Conservation (phyloP, 2,329 filamentous ascomycete genomes). For the Nothophoma quercina region DNA sequence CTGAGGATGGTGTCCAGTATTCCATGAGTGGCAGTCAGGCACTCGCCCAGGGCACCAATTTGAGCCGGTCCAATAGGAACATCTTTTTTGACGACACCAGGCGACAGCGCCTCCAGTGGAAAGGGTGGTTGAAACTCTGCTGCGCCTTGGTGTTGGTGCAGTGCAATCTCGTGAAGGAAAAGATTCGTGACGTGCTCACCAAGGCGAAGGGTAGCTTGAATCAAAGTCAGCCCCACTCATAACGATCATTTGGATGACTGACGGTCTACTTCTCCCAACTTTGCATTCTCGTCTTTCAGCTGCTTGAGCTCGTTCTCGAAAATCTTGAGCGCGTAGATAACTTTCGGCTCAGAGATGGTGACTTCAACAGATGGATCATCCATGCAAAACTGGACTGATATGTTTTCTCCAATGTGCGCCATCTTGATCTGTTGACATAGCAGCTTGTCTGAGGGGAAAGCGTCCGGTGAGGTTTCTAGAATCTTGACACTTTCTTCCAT, state of each 20-base stretch:
- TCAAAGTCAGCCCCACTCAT: no score
- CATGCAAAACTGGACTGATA: conserved; percentile 65
- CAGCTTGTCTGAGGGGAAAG: conserved; percentile 63
- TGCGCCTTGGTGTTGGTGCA: conserved; percentile 54
- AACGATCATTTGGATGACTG: no score
- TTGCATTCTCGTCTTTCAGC: conserved; percentile 46
- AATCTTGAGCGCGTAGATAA: conserved; percentile 62
- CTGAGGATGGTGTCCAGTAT: conserved; percentile 59
- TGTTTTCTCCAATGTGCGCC: conserved; percentile 65
- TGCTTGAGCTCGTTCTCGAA: conserved; percentile 60
- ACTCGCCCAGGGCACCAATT: conserved; percentile 57
- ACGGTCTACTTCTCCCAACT: conserved; percentile 49
- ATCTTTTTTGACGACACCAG: conserved; percentile 50
- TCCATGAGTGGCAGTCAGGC: conserved; percentile 55
- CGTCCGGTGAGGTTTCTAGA: conserved; percentile 63
- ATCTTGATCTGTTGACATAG: conserved; percentile 66
- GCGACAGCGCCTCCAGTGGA: conserved; percentile 50
- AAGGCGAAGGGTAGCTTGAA: conserved; percentile 51
- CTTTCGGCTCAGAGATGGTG: conserved; percentile 62
- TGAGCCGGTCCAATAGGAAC: conserved; percentile 55
- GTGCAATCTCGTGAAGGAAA: conserved; percentile 60
- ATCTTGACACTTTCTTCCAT: conserved; percentile 69
- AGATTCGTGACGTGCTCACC: conserved; percentile 58
- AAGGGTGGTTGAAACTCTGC: conserved; percentile 57
- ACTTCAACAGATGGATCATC: conserved; percentile 60